These are phyloP conservation scores for Ulota crispa DNA, from an alignment of 225 moss, liverwort and hornwort species.

Conservation along the genomic window DNA sequence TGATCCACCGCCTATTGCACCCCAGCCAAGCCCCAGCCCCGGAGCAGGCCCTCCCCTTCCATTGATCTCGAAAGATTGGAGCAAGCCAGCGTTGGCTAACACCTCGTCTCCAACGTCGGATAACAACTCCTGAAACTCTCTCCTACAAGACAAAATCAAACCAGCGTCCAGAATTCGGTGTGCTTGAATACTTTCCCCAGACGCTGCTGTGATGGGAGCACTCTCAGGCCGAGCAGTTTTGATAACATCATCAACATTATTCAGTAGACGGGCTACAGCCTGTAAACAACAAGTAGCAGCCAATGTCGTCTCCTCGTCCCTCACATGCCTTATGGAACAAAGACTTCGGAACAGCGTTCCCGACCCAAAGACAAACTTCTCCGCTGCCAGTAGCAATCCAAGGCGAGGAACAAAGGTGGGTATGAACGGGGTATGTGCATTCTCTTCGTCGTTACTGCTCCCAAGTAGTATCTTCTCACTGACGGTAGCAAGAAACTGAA, in stretches of 20 bases:
- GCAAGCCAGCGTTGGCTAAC: conserved; percentile 31
- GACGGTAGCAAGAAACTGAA: conserved; percentile 85
- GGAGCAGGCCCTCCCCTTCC: conserved; percentile 93
- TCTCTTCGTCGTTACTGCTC: conserved; percentile 27
- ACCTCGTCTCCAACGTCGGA: conserved; percentile 52
- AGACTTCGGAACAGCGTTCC: conserved; percentile 52
- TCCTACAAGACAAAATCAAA: conserved; percentile 50
- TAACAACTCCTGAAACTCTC: conserved; percentile 50
- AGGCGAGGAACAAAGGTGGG: conserved; percentile 88
- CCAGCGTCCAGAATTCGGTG: conserved; percentile 60
- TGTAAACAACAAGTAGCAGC: conserved; percentile 65
- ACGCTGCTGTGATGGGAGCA: conserved; percentile 16
- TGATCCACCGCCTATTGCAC: conserved; percentile 68
- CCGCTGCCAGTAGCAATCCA: conserved; percentile 72
- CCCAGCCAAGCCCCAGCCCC: conserved; percentile 89
- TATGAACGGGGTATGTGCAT: conserved; percentile 58
- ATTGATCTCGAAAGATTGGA: conserved; percentile 57
- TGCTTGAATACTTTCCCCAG: conserved; percentile 35
- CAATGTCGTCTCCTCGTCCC: conserved; percentile 61
- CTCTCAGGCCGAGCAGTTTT: conserved; percentile 49
- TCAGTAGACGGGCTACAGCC: conserved; percentile 61
- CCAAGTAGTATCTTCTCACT: conserved; percentile 65
- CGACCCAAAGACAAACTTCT: conserved; percentile 47
- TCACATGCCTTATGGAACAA: conserved; percentile 40
- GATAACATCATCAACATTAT: conserved; percentile 69